These are phyloP conservation scores for Pugionium cornutum DNA, from an alignment of 345 rosid species.

Conservation along the genomic window DNA sequence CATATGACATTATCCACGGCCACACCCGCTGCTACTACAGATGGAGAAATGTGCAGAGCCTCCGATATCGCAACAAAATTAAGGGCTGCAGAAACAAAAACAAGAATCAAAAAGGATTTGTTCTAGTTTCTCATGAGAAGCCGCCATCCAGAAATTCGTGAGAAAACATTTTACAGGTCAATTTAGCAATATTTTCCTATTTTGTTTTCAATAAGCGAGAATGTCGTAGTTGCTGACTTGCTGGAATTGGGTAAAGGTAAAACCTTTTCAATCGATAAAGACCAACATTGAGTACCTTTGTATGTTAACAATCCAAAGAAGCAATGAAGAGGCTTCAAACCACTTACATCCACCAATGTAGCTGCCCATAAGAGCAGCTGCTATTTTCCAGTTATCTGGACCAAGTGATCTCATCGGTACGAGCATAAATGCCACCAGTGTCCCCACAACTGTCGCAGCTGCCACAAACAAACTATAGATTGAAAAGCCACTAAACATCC, in stretches of 20 bases:
- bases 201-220: not conserved
- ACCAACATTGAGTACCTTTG: conserved; percentile 3
- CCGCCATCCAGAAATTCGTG: not conserved
- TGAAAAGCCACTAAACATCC: not conserved
- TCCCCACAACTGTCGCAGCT: conserved; percentile 73
- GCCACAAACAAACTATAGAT: conserved; percentile 37
- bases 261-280: not conserved
- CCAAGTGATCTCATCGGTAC: conserved; percentile 94
- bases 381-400: conserved; percentile 87
- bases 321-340: conserved; percentile 21
- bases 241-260: conserved; percentile 13
- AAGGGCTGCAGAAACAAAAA: conserved; percentile 53
- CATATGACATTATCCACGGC: conserved; percentile 84
- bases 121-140: not conserved
- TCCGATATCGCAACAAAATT: conserved; percentile 85
- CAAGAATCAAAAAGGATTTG: conserved; percentile 10
- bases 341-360: conserved; percentile 79
- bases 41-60: conserved; percentile 73
- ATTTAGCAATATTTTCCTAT: not conserved
- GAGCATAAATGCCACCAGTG: conserved; percentile 62
- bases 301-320: conserved; percentile 17
- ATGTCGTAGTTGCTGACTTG: too few relatives aligned
- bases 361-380: conserved; percentile 91
- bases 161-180: not conserved
- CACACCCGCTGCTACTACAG: conserved; percentile 79